A percentile compares a stretch with the other conserved stretches of the same genome.
These are phyloP conservation scores for Fusarium guadeloupense DNA, from an alignment of 2,329 filamentous ascomycete species.

Conservation along the genomic window DNA sequence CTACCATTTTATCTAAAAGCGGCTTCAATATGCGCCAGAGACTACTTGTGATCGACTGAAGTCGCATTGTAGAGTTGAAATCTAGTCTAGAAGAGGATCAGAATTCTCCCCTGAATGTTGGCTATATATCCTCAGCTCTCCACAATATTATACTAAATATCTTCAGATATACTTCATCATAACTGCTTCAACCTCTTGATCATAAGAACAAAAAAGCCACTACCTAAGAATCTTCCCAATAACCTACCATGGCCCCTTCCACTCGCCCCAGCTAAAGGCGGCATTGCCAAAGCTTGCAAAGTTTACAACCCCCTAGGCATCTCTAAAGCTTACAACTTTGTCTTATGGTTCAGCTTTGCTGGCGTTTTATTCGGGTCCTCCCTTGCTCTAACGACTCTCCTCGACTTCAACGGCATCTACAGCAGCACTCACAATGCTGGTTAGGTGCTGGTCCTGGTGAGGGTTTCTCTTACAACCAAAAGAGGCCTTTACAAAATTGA, in stretches of 20 bases:
- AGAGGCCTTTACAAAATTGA: constrained; percentile 42
- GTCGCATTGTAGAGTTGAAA: no score
- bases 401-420: constrained; percentile 11
- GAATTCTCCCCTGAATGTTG: no score
- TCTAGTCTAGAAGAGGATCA: no score
- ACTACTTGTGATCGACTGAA: not conserved
- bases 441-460: constrained; percentile 7
- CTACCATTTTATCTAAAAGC: not conserved
- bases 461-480: constrained; percentile 18
- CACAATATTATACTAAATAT: no score
- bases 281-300: constrained; percentile 7
- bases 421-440: not conserved
- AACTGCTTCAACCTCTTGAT: no score
- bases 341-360: constrained; percentile 59
- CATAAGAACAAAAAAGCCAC: no score
- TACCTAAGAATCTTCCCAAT: no score
- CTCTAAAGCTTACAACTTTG: constrained; percentile 53
- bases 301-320: constrained; percentile 64
- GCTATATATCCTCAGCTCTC: no score
- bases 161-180: no score
- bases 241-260: no score
- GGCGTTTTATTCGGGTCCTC: constrained; percentile 46
- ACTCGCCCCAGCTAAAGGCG: no score
- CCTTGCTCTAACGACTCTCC: constrained; percentile 37
- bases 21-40: not conserved